Evolutionary conservation across 352 stramenopile genomes (phyloP).

Genomic region (Phytophthora cactorum): DNA sequence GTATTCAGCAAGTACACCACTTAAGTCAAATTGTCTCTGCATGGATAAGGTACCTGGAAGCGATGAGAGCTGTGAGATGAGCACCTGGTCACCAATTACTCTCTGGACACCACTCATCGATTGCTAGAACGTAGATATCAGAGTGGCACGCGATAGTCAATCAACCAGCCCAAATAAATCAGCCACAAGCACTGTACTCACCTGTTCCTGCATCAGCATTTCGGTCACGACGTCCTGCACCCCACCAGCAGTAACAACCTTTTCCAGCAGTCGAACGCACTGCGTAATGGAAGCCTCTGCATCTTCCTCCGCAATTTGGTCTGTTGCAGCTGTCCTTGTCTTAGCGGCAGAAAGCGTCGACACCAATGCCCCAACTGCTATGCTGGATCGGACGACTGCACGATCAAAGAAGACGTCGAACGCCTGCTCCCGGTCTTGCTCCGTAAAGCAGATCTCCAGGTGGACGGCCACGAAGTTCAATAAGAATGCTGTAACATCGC

Average conservation of each 20-base stretch:
- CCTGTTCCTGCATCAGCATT: slow-evolving; percentile 48
- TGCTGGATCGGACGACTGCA: slow-evolving; percentile 40
- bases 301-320: slow-evolving; percentile 32
- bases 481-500: slow-evolving; percentile 58
- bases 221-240: slow-evolving; percentile 41
- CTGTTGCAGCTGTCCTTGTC: neutral
- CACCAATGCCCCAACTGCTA: slow-evolving; percentile 39
- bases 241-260: slow-evolving; percentile 27
- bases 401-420: slow-evolving; percentile 72
- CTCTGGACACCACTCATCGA: slow-evolving; percentile 11
- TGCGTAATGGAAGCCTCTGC: slow-evolving; percentile 45
- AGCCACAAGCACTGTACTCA: slow-evolving; percentile 9
- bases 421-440: slow-evolving; percentile 41
- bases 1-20: neutral
- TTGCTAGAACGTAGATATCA: slow-evolving; percentile 15
- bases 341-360: slow-evolving; percentile 44
- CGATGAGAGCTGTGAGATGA: slow-evolving; percentile 51
- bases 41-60: slow-evolving; percentile 48
- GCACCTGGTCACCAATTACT: slow-evolving; percentile 37
- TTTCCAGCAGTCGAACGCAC: slow-evolving; percentile 57
- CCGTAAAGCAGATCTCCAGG: slow-evolving; percentile 57
- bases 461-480: slow-evolving; percentile 61
- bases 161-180: neutral
- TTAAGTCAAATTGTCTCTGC: neutral
- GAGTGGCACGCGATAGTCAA: neutral